Evolutionary conservation across 2,329 filamentous ascomycete species (phyloP).

Genomic region (Pseudogymnoascus sp.): DNA sequence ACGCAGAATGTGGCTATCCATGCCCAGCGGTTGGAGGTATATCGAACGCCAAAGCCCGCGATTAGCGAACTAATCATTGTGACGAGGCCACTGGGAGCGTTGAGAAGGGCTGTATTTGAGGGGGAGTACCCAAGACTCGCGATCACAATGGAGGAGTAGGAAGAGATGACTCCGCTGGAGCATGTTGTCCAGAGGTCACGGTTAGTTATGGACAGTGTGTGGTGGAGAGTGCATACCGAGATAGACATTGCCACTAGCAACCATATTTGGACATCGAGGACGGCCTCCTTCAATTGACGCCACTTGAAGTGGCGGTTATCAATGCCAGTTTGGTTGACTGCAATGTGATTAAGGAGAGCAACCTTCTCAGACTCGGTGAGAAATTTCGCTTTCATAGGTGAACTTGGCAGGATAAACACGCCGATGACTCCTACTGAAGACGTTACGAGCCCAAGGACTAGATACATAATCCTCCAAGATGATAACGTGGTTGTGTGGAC

Average conservation of each 20-base stretch:
- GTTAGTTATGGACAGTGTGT: constrained; percentile 17
- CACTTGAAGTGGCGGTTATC: constrained; percentile 45
- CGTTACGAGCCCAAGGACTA: constrained; percentile 40
- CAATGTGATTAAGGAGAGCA: constrained; percentile 41
- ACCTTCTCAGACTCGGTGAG: constrained; percentile 33
- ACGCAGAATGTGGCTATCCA: constrained; percentile 37
- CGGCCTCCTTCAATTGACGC: constrained; percentile 43
- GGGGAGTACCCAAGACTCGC: constrained; percentile 34
- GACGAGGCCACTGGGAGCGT: constrained; percentile 35
- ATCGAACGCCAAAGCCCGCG: constrained; percentile 32
- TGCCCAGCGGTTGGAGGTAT: constrained; percentile 32
- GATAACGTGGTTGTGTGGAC: constrained; percentile 27
- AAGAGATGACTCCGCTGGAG: background rate
- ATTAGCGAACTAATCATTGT: constrained; percentile 34
- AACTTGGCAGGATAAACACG: constrained; percentile 39
- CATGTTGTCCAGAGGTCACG: background rate
- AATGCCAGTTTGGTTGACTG: constrained; percentile 50
- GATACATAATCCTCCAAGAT: constrained; percentile 54
- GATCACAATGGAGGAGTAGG: background rate
- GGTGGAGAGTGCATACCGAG: background rate
- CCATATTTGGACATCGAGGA: constrained; percentile 18
- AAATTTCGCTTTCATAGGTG: constrained; percentile 36
- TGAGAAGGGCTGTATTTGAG: constrained; percentile 36
- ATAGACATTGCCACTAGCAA: constrained; percentile 22
- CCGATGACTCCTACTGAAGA: constrained; percentile 35